Percentiles rank a stretch among this genome's conserved stretches.
Conservation (phyloP, 371 early-diverging fungal genomes). For the Mortierella sp. region DNA sequence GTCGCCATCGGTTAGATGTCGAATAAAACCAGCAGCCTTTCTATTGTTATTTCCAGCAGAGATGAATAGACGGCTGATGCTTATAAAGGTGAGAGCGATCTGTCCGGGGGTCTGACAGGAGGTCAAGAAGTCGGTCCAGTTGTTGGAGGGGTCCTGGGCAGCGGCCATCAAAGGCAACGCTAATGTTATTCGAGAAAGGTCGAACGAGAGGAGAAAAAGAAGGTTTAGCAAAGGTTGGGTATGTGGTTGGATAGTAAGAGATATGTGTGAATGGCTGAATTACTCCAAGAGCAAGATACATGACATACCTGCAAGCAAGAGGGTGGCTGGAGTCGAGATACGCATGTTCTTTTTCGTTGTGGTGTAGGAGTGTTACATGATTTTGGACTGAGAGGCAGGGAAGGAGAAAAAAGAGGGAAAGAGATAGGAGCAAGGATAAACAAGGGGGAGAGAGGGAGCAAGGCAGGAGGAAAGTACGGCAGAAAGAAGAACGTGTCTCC, state of each 20-base stretch:
- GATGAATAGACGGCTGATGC: neutral
- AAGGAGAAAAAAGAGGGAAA: neutral
- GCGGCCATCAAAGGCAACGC: neutral
- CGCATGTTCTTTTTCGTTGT: constrained; percentile 12
- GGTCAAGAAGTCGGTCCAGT: constrained; percentile 32
- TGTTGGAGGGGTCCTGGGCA: neutral
- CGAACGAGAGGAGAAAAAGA: neutral
- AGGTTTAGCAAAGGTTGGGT: neutral
- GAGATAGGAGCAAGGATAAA: neutral
- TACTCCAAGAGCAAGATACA: neutral
- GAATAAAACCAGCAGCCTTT: too few relatives aligned
- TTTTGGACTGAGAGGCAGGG: neutral
- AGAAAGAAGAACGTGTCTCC: neutral
- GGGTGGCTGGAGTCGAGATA: constrained; percentile 10
- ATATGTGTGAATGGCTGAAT: neutral
- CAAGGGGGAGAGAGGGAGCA: too few relatives aligned
- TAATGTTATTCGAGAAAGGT: neutral
- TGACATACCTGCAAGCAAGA: constrained; percentile 16
- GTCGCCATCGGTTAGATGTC: neutral
- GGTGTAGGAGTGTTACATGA: neutral
- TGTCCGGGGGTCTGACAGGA: constrained; percentile 63
- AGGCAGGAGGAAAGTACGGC: neutral
- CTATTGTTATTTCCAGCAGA: neutral
- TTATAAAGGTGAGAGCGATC: constrained; percentile 68
- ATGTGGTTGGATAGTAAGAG: neutral